phyloP scores from a whole-genome alignment of 805 yeast genomes.

The Kodamaea neixiangensis region DNA sequence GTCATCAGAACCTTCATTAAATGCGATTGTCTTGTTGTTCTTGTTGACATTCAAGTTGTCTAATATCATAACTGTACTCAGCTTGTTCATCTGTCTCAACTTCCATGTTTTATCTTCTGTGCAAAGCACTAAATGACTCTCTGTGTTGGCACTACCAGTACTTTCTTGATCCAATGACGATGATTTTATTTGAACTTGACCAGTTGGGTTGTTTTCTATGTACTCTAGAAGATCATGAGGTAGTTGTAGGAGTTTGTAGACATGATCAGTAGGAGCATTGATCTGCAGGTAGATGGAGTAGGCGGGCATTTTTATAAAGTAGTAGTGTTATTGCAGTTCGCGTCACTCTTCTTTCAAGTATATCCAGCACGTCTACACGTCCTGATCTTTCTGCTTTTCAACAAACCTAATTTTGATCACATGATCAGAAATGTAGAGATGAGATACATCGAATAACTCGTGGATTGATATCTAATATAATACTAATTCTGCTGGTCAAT shows the following conservation, averaged over 20 bases:
- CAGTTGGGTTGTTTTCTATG: constrained; percentile 25
- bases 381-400: no score
- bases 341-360: not conserved
- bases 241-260: constrained; percentile 54
- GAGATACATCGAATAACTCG: no score
- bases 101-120: constrained; percentile 60
- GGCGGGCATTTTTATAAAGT: not conserved
- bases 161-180: constrained; percentile 17
- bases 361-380: no score
- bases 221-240: constrained; percentile 48
- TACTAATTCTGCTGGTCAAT: constrained; percentile 63
- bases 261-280: constrained; percentile 25
- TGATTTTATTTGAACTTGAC: constrained; percentile 40
- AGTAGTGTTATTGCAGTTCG: no score
- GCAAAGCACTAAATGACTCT: constrained; percentile 57
- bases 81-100: constrained; percentile 79
- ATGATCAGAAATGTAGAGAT: no score
- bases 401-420: no score
- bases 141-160: constrained; percentile 9
- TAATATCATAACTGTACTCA: constrained; percentile 73
- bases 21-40: not conserved
- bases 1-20: constrained; percentile 5
- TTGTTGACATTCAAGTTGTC: constrained; percentile 15
- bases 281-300: constrained; percentile 17
- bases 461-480: not conserved